phyloP scores from a whole-genome alignment of 2,329 filamentous ascomycete genomes.

The Fusarium sp. region DNA sequence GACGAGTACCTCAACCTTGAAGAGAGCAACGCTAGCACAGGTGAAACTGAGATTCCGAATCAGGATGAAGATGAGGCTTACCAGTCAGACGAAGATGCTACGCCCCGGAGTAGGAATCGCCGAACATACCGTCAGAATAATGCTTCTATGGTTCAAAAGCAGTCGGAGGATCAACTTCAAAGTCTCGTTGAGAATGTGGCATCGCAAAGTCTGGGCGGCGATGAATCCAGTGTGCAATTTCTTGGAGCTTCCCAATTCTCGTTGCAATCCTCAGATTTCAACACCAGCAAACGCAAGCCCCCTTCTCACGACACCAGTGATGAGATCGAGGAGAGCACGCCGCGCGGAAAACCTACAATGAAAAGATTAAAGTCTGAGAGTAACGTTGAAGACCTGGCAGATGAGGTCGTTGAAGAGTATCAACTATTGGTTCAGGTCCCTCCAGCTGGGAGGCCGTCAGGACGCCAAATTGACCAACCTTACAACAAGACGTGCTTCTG shows the following conservation, averaged over 20 bases:
- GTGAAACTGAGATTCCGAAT: slow-evolving; percentile 58
- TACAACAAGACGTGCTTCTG: slow-evolving; percentile 69
- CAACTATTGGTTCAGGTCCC: slow-evolving; percentile 63
- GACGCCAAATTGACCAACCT: slow-evolving; percentile 68
- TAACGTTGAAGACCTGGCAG: slow-evolving; percentile 52
- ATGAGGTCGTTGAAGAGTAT: slow-evolving; percentile 57
- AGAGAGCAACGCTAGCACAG: slow-evolving; percentile 55
- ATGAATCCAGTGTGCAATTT: slow-evolving; percentile 49
- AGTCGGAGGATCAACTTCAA: slow-evolving; percentile 63
- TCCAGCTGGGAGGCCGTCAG: slow-evolving; percentile 61
- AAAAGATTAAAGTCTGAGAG: slow-evolving; percentile 67
- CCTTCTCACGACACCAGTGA: slow-evolving; percentile 62
- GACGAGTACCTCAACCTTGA: slow-evolving; percentile 63
- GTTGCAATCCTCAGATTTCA: slow-evolving; percentile 53
- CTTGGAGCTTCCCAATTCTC: slow-evolving; percentile 41
- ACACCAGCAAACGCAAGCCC: slow-evolving; percentile 68
- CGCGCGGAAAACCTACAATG: slow-evolving; percentile 60
- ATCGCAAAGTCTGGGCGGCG: slow-evolving; percentile 67
- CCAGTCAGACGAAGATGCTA: slow-evolving; percentile 58
- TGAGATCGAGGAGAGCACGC: slow-evolving; percentile 58
- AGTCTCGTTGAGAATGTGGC: slow-evolving; percentile 64
- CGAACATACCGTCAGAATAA: slow-evolving; percentile 42
- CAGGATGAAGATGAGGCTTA: slow-evolving; percentile 57
- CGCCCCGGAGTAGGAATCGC: slow-evolving; percentile 45
- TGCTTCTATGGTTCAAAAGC: slow-evolving; percentile 56